Base-by-base conservation (phyloP, 2,329 filamentous ascomycete genomes). In the Trichoderma simmonsii region DNA sequence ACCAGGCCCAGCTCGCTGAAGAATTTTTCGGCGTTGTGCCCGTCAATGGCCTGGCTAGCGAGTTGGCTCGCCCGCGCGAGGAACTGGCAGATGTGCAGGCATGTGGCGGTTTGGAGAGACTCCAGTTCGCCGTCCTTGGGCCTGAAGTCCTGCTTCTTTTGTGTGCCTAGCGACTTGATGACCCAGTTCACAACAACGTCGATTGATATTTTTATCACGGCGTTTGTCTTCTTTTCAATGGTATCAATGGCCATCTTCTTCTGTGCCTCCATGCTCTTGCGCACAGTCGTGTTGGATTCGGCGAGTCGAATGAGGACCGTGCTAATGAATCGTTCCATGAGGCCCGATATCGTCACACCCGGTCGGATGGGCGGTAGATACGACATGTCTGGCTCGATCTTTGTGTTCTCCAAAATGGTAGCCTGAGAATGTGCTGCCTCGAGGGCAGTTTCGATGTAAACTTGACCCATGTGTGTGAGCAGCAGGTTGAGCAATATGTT, bases 271-370 rank as follows among this genome's bases (percentile, higher is more conserved):
- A 98, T 95, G 79, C 93, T 94, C 73, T 94, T 90, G 59, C 94
- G 91, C 69, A 97, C 94, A 1, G 94, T 98, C 24, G 97, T 92
- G 81, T 97, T 98, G 70, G 92, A 90, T 71, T 95, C 91, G 26
- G 95, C 95, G 9, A 99, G 88, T 12, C 94, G 94, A 75, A 98
- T 92, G 26, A 99, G 89, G 18, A 98, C 93, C 4, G 94, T 95
- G 72, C 92, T 91, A 76, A 97, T 95, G 77, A 96, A 97, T 74
- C 94, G 93, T 76, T 95, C 91, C 90, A 98, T 97, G 76, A 99
- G 89, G 79, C 95, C 95, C 9, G 96, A 92, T 74, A 98, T 95
- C 69, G 91, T 95, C 69, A 97, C 93, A 9, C 94, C 93, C 2
- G 92, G 90, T 39, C 93, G 91, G 48, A 98, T 87, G 11, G 90